These are phyloP conservation scores for Fusarium tricinctum DNA, from an alignment of 2,329 filamentous ascomycete species.

Conservation along the genomic window DNA sequence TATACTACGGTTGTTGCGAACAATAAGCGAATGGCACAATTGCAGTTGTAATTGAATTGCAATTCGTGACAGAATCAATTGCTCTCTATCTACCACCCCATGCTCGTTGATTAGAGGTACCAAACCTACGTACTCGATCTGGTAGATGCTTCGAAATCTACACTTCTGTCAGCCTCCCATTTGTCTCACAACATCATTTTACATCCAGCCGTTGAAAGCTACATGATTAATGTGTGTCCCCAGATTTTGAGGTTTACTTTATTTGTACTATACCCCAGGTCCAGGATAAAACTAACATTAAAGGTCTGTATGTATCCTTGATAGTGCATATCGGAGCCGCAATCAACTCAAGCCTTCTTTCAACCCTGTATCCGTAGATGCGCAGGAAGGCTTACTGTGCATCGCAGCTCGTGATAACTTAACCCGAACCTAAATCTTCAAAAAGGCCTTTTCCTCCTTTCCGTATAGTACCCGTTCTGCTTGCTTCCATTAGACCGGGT, in stretches of 20 bases:
- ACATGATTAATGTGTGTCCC: conserved; percentile 1
- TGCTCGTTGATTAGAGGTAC: neutral
- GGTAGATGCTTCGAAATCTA: neutral
- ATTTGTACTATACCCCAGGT: conserved; percentile 21
- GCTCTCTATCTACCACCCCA: conserved; percentile 33
- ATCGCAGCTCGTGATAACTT: conserved; percentile 6
- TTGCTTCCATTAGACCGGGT: conserved; percentile 48
- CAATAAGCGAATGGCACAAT: conserved; percentile 24
- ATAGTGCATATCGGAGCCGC: conserved; percentile 39
- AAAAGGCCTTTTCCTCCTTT: conserved; percentile 9
- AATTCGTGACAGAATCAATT: conserved; percentile 32
- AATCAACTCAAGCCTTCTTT: conserved; percentile 15
- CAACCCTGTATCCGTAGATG: conserved; percentile 18
- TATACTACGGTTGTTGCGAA: conserved; percentile 2
- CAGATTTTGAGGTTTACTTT: conserved; percentile 35
- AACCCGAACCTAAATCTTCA: conserved; percentile 6
- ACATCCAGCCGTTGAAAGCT: conserved; percentile 10
- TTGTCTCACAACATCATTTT: neutral
- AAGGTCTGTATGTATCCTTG: conserved; percentile 23
- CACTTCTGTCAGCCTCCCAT: neutral
- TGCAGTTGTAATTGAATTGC: conserved; percentile 39
- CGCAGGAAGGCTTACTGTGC: conserved; percentile 5
- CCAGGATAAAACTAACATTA: conserved; percentile 21
- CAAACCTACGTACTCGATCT: no score
- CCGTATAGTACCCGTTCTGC: conserved; percentile 30